phyloP scores from a whole-genome alignment of 1,284 basidiomycete species.

The Boletus chippewaensis region DNA sequence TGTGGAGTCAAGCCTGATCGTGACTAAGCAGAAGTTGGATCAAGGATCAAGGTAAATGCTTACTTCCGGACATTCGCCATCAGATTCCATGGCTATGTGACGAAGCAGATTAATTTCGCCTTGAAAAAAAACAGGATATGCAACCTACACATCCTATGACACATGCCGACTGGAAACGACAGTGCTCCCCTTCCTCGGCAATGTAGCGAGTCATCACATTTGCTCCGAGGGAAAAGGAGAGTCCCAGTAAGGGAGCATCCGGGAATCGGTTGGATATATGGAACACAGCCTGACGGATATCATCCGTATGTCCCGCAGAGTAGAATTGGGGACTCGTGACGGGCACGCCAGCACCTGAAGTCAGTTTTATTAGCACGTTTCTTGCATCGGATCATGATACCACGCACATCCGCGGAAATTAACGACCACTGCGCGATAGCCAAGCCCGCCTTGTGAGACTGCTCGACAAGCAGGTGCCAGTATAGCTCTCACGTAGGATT shows the following conservation, averaged over 20 bases:
- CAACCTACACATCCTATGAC: conserved; percentile 71
- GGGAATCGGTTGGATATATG: conserved; percentile 76
- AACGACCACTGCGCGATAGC: conserved; percentile 82
- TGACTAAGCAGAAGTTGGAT: conserved; percentile 11
- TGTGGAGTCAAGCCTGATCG: conserved; percentile 51
- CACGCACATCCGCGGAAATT: conserved; percentile 87
- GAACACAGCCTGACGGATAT: conserved; percentile 76
- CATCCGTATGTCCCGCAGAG: conserved; percentile 81
- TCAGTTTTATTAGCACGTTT: conserved; percentile 11
- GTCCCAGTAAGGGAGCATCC: conserved; percentile 73
- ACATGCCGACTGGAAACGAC: conserved; percentile 72
- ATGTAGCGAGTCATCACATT: conserved; percentile 90
- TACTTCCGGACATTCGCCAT: conserved; percentile 52
- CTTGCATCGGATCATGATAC: conserved; percentile 9
- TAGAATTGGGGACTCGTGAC: conserved; percentile 79
- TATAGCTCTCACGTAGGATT: conserved; percentile 82
- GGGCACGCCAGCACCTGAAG: conserved; percentile 73
- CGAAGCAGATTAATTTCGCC: conserved; percentile 12
- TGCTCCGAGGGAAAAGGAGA: conserved; percentile 93
- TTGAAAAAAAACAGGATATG: conserved; percentile 6
- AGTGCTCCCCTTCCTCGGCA: conserved; percentile 76
- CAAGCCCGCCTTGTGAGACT: conserved; percentile 70
- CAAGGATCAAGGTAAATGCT: conserved; percentile 21
- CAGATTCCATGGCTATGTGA: conserved; percentile 70
- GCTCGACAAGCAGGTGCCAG: conserved; percentile 66